Evolutionary conservation across 352 stramenopile species (phyloP).

Genomic region (Pythium apleroticum): DNA sequence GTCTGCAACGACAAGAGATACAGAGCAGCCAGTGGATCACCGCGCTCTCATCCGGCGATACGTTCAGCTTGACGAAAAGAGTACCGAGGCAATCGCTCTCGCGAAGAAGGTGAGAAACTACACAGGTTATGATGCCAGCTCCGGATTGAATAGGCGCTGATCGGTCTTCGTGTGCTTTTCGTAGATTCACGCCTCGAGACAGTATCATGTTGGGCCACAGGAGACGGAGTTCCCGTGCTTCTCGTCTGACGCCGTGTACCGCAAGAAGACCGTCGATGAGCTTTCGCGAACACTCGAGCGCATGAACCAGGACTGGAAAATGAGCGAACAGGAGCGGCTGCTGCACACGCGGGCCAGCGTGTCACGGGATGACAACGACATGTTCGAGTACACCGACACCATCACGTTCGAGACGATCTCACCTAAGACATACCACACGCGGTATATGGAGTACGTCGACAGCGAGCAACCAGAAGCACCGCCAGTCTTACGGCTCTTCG

Average conservation of each 20-base stretch:
- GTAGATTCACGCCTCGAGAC: conserved; percentile 40
- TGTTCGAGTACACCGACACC: conserved; percentile 55
- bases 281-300: conserved; percentile 41
- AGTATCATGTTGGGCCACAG: conserved; percentile 49
- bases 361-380: conserved; percentile 35
- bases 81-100: conserved; percentile 43
- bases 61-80: conserved; percentile 35
- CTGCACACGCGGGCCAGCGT: conserved; percentile 35
- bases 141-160: no score
- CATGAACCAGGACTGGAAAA: conserved; percentile 55
- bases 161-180: not conserved
- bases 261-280: conserved; percentile 40
- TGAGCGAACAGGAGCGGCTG: conserved; percentile 42
- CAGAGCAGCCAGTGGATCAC: not conserved
- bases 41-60: conserved; percentile 43
- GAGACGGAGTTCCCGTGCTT: conserved; percentile 37
- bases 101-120: conserved; percentile 27
- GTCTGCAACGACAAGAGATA: not conserved
- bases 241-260: conserved; percentile 37
- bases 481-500: conserved; percentile 38
- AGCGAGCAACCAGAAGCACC: conserved; percentile 25
- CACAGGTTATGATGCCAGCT: not conserved
- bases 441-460: conserved; percentile 48
- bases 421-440: conserved; percentile 38
- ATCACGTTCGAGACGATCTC: conserved; percentile 38